A percentile compares a stretch with the other conserved stretches of the same genome.
Conservation (phyloP, 805 yeast species). For the Metschnikowia santaceciliae region DNA sequence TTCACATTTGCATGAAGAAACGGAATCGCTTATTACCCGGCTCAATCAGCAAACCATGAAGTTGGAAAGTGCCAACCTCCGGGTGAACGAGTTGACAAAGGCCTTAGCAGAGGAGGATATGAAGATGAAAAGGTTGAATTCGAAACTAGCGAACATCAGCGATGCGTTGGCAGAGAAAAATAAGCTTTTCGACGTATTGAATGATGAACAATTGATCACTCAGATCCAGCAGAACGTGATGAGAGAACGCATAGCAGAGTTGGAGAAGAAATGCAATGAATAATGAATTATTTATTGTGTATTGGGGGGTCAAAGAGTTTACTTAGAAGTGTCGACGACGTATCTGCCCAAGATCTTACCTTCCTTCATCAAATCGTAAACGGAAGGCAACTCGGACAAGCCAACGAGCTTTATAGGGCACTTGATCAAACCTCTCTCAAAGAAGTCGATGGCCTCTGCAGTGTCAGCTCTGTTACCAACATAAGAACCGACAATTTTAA, state of each 20-base stretch:
- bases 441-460: conserved; percentile 44
- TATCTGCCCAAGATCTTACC: conserved; percentile 43
- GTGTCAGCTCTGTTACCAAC: conserved; percentile 47
- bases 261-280: conserved; percentile 23
- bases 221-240: conserved; percentile 56
- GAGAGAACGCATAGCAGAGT: conserved; percentile 30
- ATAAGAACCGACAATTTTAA: conserved; percentile 40
- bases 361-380: conserved; percentile 39
- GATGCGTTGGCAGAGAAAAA: conserved; percentile 44
- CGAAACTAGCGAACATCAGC: conserved; percentile 21
- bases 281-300: not conserved
- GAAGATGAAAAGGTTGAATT: conserved; percentile 6
- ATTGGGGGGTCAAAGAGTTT: conserved; percentile 4
- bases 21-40: conserved; percentile 20
- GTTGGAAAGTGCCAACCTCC: conserved; percentile 22
- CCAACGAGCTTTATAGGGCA: conserved; percentile 41
- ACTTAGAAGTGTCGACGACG: conserved; percentile 41
- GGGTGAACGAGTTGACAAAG: conserved; percentile 16
- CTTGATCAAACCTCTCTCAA: conserved; percentile 39
- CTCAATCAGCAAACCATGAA: conserved; percentile 26
- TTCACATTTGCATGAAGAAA: conserved; percentile 19
- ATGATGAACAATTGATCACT: conserved; percentile 61
- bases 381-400: conserved; percentile 37
- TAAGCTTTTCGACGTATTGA: conserved; percentile 53
- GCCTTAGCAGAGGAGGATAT: conserved; percentile 9